Evolutionary conservation across 192 early-diverging fungal genomes (phyloP).

Genomic region (Chytriomyces sp.): DNA sequence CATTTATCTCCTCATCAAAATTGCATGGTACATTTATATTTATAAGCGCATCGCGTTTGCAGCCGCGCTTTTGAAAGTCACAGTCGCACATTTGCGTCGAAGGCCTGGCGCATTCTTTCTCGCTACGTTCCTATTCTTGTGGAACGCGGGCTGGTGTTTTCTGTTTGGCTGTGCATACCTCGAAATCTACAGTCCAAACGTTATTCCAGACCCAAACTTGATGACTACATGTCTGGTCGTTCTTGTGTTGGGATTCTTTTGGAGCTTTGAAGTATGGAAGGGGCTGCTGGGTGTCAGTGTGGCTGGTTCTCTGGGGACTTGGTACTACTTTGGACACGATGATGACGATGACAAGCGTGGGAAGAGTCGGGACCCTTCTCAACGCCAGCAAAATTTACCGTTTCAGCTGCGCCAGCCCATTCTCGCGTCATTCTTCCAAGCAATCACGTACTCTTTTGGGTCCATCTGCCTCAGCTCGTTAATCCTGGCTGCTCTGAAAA

Average conservation of each 20-base stretch:
- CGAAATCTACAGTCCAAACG: slow-evolving; percentile 11
- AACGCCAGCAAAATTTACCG: not conserved
- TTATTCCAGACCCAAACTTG: slow-evolving; percentile 3
- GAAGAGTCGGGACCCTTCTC: not conserved
- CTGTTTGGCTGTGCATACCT: slow-evolving; percentile 30
- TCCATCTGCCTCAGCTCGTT: slow-evolving; percentile 68
- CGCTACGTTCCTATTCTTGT: slow-evolving; percentile 27
- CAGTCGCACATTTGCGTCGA: slow-evolving; percentile 7
- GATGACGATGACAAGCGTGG: not conserved
- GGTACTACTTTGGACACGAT: slow-evolving; percentile 22
- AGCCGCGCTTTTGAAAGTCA: slow-evolving; percentile 10
- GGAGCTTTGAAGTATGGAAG: slow-evolving; percentile 37
- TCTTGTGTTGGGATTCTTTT: slow-evolving; percentile 30
- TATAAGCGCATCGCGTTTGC: slow-evolving; percentile 26
- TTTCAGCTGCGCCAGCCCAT: slow-evolving; percentile 19
- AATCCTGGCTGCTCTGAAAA: slow-evolving; percentile 64
- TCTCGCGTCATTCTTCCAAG: slow-evolving; percentile 24
- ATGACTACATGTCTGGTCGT: not conserved
- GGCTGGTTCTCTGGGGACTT: slow-evolving; percentile 25
- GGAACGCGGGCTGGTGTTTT: slow-evolving; percentile 36
- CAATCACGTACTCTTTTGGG: slow-evolving; percentile 67
- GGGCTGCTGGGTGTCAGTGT: slow-evolving; percentile 20
- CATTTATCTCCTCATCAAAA: slow-evolving; percentile 18
- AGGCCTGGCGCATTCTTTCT: slow-evolving; percentile 25
- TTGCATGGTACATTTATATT: slow-evolving; percentile 14